Base-by-base conservation (phyloP, 148 eudicot genomes). In the Silene conica region DNA sequence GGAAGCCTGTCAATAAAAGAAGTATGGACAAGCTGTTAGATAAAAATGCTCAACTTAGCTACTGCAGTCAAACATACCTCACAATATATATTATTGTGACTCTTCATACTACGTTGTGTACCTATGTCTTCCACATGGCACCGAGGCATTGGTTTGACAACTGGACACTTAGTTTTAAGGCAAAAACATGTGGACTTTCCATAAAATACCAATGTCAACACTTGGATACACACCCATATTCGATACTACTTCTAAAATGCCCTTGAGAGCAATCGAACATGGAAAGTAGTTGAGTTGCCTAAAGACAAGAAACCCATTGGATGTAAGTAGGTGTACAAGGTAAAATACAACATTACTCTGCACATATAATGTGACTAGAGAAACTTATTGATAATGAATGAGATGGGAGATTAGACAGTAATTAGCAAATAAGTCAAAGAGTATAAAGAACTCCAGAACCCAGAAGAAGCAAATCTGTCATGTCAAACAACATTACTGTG, bases 1-100 rank as follows among this genome's bases (percentile, higher is more conserved):
- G 75, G 99, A 96, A 85, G 99, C 99, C 99, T 96, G 63, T 72
- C 61, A 72, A 80, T 26, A 9, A 34, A 69, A 13, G 54, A 14
- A 10, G 52, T 20, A 67, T 64, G 50, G 20, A 72, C 54, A 71
- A 63, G 46, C 28, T 26, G 28, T 79, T 31, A 74, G 76, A 54
- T 55, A 14, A 74, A 69, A 59, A 5, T 9, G 22, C 48, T 59
- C 73, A 10, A 59, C 54, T 38, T 4, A 46, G 46, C 22, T 12
- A 20, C 1, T 22, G 22, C 26, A 56, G n/a, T 19, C 66, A 20
- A 70, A 31, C 22, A 62, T 61, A 13, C 60, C n/a, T 6, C 55
- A 50, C 55, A 50, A 50, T 6, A 38, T 38, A 38, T 38, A 9
- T 38, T 38, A 38, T 50, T 50, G 9, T 11, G 55, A 15, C 18